Evolutionary conservation across 257 asterid species (phyloP).

Genomic region (Parsonsia alboflavescens): DNA sequence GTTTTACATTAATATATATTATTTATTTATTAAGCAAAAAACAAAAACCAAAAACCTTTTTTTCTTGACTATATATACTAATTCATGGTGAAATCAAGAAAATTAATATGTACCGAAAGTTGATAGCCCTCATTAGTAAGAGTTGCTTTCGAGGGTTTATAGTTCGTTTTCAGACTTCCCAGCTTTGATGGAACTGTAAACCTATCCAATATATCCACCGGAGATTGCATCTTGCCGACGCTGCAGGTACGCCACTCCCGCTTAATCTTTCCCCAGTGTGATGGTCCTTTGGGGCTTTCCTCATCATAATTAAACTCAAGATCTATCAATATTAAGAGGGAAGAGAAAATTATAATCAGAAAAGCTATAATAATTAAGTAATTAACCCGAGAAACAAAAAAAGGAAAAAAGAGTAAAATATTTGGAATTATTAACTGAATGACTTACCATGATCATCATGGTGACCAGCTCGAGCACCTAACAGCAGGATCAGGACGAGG

Average conservation of each 20-base stretch:
- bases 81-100: neutral
- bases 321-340: slow-evolving; percentile 43
- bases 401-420: no score
- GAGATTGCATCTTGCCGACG: slow-evolving; percentile 60
- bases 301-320: slow-evolving; percentile 49
- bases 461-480: no score
- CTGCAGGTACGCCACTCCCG: slow-evolving; percentile 59
- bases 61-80: neutral
- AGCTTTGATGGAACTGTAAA: slow-evolving; percentile 43
- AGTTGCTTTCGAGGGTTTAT: slow-evolving; percentile 48
- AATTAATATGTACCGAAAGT: slow-evolving; percentile 41
- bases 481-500: no score
- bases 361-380: neutral
- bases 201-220: slow-evolving; percentile 49
- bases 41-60: neutral
- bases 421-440: no score
- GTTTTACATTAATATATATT: no score
- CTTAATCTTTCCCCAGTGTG: slow-evolving; percentile 55
- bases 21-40: neutral
- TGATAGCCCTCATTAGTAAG: slow-evolving; percentile 55
- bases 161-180: slow-evolving; percentile 37
- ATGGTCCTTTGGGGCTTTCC: slow-evolving; percentile 47
- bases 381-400: no score
- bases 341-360: neutral
- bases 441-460: no score